Percentiles rank a stretch among this genome's conserved stretches.
Conservation (phyloP, 106 monocot genomes). For the Triglochin maritima region DNA sequence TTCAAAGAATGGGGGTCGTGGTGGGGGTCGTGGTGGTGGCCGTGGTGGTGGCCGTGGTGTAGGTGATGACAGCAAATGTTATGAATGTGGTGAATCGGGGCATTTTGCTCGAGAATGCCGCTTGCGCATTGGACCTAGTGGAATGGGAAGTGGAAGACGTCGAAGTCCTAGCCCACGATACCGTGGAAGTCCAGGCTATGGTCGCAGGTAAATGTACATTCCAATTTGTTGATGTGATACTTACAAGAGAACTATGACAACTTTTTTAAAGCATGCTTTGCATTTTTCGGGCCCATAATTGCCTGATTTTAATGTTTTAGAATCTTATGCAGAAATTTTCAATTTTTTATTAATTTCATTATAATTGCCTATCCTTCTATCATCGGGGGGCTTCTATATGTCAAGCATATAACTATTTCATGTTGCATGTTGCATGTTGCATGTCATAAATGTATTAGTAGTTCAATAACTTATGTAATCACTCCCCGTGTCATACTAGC, state of each 20-base stretch:
- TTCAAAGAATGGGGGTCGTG: conserved; percentile 9
- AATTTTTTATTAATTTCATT: not conserved
- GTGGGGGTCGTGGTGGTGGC: conserved; percentile 9
- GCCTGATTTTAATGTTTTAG: not conserved
- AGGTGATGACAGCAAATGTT: conserved; percentile 49
- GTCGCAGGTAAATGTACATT: conserved; percentile 29
- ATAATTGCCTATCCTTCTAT: not conserved
- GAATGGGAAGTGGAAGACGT: conserved; percentile 64
- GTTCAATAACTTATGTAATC: not conserved
- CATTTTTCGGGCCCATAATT: not conserved
- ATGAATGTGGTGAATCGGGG: conserved; percentile 88
- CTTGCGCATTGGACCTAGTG: conserved; percentile 61
- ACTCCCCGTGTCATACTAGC: not conserved
- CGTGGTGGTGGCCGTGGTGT: conserved; percentile 19
- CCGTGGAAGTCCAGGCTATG: conserved; percentile 83
- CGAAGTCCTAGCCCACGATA: conserved; percentile 72
- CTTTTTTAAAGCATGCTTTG: not conserved
- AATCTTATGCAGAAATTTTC: not conserved
- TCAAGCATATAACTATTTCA: too few relatives aligned
- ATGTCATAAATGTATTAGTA: not conserved
- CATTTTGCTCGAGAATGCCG: conserved; percentile 97
- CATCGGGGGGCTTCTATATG: too few relatives aligned
- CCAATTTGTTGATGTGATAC: not conserved
- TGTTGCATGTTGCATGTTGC: too few relatives aligned
- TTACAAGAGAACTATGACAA: not conserved